A percentile compares a stretch with the other conserved stretches of the same genome.
These are phyloP conservation scores for Parasitella parasitica DNA, from an alignment of 371 early-diverging fungal genomes.

Conservation along the genomic window DNA sequence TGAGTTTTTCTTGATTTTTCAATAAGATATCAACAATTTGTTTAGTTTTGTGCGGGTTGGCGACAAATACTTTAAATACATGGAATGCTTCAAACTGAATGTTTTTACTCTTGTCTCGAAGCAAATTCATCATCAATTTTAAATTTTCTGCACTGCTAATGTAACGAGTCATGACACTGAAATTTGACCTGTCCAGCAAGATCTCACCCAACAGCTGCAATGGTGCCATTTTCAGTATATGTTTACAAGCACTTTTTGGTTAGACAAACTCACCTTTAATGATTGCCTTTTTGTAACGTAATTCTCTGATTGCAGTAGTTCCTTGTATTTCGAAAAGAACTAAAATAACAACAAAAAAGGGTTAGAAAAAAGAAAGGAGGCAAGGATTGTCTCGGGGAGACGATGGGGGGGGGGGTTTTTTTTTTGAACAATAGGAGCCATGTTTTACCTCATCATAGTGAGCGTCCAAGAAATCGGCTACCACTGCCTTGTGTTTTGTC, in stretches of 20 bases:
- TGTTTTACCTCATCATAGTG: slow-evolving; percentile 86
- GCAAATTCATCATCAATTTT: slow-evolving; percentile 95
- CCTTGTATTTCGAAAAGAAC: slow-evolving; percentile 90
- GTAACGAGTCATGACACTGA: slow-evolving; percentile 92
- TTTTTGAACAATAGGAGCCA: no score
- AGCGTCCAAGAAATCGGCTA: slow-evolving; percentile 83
- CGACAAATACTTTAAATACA: slow-evolving; percentile 98
- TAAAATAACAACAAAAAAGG: slow-evolving; percentile 22
- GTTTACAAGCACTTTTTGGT: background rate
- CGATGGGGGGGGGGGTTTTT: background rate
- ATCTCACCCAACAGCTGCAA: slow-evolving; percentile 93
- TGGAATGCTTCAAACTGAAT: slow-evolving; percentile 99
- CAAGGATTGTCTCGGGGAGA: background rate
- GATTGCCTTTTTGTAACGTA: slow-evolving; percentile 98
- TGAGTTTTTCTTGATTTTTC: slow-evolving; percentile 91
- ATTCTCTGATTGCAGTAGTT: slow-evolving; percentile 84
- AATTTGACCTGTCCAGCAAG: slow-evolving; percentile 93
- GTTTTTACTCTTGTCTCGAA: slow-evolving; percentile 92
- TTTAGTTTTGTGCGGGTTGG: slow-evolving; percentile 95
- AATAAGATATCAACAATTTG: slow-evolving; percentile 88
- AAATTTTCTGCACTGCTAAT: slow-evolving; percentile 91
- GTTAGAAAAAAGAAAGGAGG: background rate
- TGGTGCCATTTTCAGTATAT: no score
- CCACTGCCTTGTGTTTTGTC: slow-evolving; percentile 90
- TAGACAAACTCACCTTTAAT: slow-evolving; percentile 73